phyloP scores from a whole-genome alignment of 75 land plant species.

The Pinus tabuliformis region DNA sequence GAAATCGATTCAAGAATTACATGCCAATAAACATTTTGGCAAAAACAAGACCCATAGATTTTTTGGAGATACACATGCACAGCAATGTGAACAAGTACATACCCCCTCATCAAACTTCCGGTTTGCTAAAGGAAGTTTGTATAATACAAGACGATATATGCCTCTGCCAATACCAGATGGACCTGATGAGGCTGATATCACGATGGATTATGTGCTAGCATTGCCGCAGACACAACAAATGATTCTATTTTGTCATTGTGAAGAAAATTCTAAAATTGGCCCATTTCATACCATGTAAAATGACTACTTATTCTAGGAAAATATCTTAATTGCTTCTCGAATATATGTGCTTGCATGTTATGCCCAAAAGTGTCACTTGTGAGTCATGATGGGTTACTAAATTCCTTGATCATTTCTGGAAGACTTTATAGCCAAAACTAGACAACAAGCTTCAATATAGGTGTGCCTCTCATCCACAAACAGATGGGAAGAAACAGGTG shows the following conservation, averaged over 20 bases:
- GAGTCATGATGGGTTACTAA: neutral
- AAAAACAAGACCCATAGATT: neutral
- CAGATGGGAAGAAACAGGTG: neutral
- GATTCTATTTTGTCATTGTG: neutral
- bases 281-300: neutral
- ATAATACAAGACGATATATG: neutral
- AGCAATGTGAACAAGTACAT: neutral
- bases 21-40: neutral
- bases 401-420: neutral
- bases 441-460: neutral
- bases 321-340: neutral
- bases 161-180: neutral
- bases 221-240: neutral
- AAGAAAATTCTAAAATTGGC: neutral
- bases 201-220: neutral
- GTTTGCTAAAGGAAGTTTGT: neutral
- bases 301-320: neutral
- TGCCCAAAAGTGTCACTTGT: neutral
- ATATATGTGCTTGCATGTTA: neutral
- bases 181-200: neutral
- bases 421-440: neutral
- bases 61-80: neutral
- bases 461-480: neutral
- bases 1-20: neutral
- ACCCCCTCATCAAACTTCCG: neutral